Base-by-base conservation (phyloP, 495 filamentous ascomycete species). In the Pyronema domesticum region DNA sequence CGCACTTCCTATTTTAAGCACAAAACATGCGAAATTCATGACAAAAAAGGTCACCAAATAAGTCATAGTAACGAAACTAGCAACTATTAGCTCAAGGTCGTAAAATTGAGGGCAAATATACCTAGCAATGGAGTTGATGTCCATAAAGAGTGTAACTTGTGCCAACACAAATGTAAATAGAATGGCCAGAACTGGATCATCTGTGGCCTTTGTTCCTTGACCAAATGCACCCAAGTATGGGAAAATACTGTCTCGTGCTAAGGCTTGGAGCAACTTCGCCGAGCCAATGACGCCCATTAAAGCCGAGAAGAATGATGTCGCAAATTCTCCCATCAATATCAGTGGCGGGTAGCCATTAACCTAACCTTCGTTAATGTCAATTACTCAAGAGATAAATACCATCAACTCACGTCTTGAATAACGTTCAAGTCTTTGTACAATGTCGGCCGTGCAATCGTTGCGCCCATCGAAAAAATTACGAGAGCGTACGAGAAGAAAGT, bases 1-100 rank as follows among this genome's bases (percentile, higher is more conserved):
- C 1, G 86, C 86, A n/a, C 85, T 88, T n/a, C 85, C 80, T 46
- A 93, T 86, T 66, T 91, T 94, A 39, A 94, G 69, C 0, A 93
- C 70, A 60, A 93, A 93, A 62, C 85, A 91, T 15, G 86, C 86
- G 4, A 94, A 71, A 57, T 91, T 94, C 61, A 80, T 91, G 46
- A 83, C 79, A 23, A 82, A 73, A 64, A 83, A 84, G 4, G 80
- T 81, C 75, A 80, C 80, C 57, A 88, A 75, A 58, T 89, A 94
- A 13, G 83, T 82, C 84, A 89, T 94, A 5, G 86, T 88, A 45
- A 88, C 80, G 53, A 42, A 42, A 17, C 39, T 42, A 17, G 39
- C 1, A 47, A 14, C 3, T 2, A 47, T 47, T 19, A 15, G n/a
- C 10, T 47, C 1, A 47, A 15, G 3, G 45, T 19, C 18, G 17